A percentile compares a stretch with the other conserved stretches of the same genome.
phyloP scores from a whole-genome alignment of 768 basidiomycete species.

The Lentinula detonsa region DNA sequence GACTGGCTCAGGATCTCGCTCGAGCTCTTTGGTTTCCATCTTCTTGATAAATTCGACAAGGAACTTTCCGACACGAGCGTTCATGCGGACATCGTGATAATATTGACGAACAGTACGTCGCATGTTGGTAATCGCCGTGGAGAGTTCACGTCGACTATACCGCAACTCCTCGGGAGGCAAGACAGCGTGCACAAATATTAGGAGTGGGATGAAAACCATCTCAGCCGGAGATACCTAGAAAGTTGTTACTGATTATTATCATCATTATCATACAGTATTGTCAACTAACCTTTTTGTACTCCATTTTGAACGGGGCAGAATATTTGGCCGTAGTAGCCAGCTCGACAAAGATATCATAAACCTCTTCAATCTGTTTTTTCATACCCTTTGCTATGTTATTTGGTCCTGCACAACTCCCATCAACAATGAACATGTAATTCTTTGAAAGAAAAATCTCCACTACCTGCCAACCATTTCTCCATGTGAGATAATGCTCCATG shows the following conservation, averaged over 20 bases:
- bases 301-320: neutral
- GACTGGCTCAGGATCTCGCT: neutral
- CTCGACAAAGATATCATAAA: neutral
- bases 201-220: conserved; percentile 3
- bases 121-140: neutral
- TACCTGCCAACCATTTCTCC: neutral
- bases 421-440: neutral
- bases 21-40: neutral
- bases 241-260: neutral
- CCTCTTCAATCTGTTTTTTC: neutral
- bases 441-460: neutral
- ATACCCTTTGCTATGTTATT: neutral
- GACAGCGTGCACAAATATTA: conserved; percentile 1
- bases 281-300: conserved; percentile 2
- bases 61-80: neutral
- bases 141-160: neutral
- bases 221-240: neutral
- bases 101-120: neutral
- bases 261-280: neutral
- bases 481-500: neutral
- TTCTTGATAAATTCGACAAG: neutral
- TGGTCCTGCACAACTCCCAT: neutral
- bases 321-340: neutral
- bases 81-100: conserved; percentile 1
- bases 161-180: neutral